These are phyloP conservation scores for Ceratobasidium sp. DNA, from an alignment of 1,284 basidiomycete genomes.

Conservation along the genomic window DNA sequence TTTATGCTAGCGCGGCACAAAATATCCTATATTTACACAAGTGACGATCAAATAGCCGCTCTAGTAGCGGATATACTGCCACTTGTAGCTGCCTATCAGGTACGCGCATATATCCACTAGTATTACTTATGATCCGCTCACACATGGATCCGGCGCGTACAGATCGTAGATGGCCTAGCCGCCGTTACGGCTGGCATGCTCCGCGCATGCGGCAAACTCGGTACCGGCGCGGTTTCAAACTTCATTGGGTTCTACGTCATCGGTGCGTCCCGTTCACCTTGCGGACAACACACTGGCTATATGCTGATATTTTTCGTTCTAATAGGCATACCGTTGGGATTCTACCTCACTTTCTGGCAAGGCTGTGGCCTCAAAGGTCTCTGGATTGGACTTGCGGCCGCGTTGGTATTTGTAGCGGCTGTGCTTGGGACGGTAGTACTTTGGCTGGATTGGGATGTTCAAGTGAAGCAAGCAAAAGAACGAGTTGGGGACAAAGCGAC, in stretches of 20 bases:
- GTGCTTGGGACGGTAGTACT: slow-evolving; percentile 31
- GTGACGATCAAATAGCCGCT: no score
- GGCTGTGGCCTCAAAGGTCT: slow-evolving; percentile 45
- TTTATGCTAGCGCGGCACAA: no score
- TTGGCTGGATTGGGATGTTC: slow-evolving; percentile 46
- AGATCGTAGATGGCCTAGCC: slow-evolving; percentile 71
- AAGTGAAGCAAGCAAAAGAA: slow-evolving; percentile 42
- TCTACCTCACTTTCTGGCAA: slow-evolving; percentile 21
- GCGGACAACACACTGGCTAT: background rate
- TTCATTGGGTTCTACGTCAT: slow-evolving; percentile 71
- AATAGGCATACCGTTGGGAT: slow-evolving; percentile 19
- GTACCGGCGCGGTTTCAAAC: slow-evolving; percentile 54
- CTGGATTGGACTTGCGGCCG: slow-evolving; percentile 49
- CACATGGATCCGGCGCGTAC: no score
- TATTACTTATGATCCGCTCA: no score
- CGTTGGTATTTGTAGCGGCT: no score
- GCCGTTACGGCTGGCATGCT: slow-evolving; percentile 82
- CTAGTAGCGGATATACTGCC: no score
- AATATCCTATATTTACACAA: no score
- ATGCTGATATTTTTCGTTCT: background rate
- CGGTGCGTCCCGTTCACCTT: slow-evolving; percentile 58
- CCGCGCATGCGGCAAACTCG: slow-evolving; percentile 81
- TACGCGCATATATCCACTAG: no score
- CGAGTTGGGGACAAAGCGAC: slow-evolving; percentile 21
- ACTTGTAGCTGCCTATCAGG: no score